These are phyloP conservation scores for Colletotrichum chlorophyti DNA, from an alignment of 2,329 filamentous ascomycete species.

Conservation along the genomic window DNA sequence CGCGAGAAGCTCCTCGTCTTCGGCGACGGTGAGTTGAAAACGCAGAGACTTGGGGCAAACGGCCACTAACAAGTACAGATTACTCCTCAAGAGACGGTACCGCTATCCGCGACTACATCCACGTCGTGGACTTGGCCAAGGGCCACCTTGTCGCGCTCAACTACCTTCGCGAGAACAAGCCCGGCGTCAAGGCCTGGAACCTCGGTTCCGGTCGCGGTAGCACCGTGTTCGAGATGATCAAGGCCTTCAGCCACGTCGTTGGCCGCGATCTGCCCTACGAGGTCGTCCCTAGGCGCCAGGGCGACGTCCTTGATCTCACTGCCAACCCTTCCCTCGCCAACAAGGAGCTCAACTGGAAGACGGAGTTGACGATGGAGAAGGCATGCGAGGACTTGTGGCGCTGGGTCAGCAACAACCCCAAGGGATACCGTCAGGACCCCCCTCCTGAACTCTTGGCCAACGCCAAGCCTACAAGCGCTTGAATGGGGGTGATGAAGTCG, in stretches of 20 bases:
- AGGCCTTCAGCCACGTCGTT: conserved; percentile 87
- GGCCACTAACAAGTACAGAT: conserved; percentile 61
- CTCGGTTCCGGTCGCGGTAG: conserved; percentile 92
- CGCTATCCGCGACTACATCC: conserved; percentile 97
- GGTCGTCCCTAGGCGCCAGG: conserved; percentile 80
- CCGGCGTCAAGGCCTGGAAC: conserved; percentile 96
- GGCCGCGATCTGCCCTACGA: conserved; percentile 88
- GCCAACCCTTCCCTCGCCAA: conserved; percentile 90
- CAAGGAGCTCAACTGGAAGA: conserved; percentile 90
- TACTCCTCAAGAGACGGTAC: conserved; percentile 91
- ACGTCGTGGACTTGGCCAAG: conserved; percentile 87
- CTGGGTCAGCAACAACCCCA: conserved; percentile 96
- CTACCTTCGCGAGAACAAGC: conserved; percentile 82
- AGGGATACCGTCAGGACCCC: conserved; percentile 92
- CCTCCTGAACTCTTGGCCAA: conserved; percentile 79
- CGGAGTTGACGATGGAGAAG: conserved; percentile 87
- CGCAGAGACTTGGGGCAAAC: not conserved
- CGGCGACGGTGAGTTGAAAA: conserved; percentile 74
- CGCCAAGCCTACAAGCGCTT: conserved; percentile 49
- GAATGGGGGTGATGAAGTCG: not conserved
- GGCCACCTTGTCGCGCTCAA: conserved; percentile 90
- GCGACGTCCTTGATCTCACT: conserved; percentile 94
- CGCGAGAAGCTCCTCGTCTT: conserved; percentile 94
- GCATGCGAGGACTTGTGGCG: conserved; percentile 94
- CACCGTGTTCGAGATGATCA: conserved; percentile 97